Evolutionary conservation across 805 yeast species (phyloP), one percentile per base, ranked within the genome.

Genomic region (Komagataella mondaviorum): DNA sequence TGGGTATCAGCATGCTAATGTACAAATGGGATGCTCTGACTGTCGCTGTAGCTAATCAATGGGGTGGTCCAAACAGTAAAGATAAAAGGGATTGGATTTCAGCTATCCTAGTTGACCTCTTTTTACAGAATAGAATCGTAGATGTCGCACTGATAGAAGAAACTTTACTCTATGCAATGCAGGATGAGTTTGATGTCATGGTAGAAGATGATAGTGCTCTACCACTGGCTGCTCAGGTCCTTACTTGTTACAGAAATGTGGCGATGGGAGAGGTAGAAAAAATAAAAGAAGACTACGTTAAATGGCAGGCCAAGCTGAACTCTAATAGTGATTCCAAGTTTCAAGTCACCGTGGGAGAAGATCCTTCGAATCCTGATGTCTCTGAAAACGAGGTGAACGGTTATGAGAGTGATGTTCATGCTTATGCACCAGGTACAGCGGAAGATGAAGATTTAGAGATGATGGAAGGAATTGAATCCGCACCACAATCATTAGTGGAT

Each of bases 1-100:
- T 93, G 12, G 99, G 97, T 8, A 90, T 88, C 1, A 83, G 96
- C 30, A 85, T 90, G 95, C 81, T 86, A 43, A 68, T 93, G n/a
- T 80, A 90, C 64, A 75, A 77, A 53, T 93, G 99, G 99, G 93
- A 89, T 54, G 89, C 85, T 22, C 70, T 93, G 50, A 75, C 78
- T 48, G 84, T 86, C 1, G 99, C 99, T 0, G 98, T 93, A 7
- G 95, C 80, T 5, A 88, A 87, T 63, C 71, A 75, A 30, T 93
- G 99, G 98, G 99, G 99, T 54, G 99, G 99, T 1, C 81, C 96
- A 12, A 85, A 87, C 43, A 83, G 95, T 12, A 79, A 76, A 0
- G 97, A 87, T 44, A 93, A 93, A 65, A 76, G 99, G 61, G 99
- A 93, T 64, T 93, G 99, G 99, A 76, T 91, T 56, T 79, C 87